Evolutionary conservation across 2,329 filamentous ascomycete species (phyloP).

Genomic region (Stemphylium lycopersici): DNA sequence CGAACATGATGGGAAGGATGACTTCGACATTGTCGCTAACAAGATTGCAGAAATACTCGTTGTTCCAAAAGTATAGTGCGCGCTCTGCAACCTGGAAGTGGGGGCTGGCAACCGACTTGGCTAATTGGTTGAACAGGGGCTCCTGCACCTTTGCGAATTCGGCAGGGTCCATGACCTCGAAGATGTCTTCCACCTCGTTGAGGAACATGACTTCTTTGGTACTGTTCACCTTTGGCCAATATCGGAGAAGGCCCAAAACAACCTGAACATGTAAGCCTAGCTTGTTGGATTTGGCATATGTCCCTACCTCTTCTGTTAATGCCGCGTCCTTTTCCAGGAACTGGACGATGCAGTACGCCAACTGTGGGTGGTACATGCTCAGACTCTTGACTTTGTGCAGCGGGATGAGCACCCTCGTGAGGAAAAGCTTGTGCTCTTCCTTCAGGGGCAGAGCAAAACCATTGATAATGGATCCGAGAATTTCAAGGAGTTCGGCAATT

Average conservation of each 20-base stretch:
- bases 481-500: conserved; percentile 94
- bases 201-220: conserved; percentile 99
- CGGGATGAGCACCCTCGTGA: conserved; percentile 89
- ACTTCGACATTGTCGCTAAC: conserved; percentile 99
- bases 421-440: conserved; percentile 97
- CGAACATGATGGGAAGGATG: conserved; percentile 99
- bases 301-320: conserved; percentile 87
- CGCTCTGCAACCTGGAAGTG: conserved; percentile 99
- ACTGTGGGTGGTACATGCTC: conserved; percentile 99
- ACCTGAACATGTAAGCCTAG: conserved; percentile 62
- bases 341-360: conserved; percentile 98
- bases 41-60: conserved; percentile 99
- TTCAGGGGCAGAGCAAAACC: conserved; percentile 96
- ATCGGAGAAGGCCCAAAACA: conserved; percentile 89
- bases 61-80: conserved; percentile 99
- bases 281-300: conserved; percentile 4
- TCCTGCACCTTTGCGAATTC: conserved; percentile 99
- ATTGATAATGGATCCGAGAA: conserved; percentile 98
- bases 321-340: conserved; percentile 98
- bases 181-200: conserved; percentile 99
- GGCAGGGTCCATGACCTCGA: conserved; percentile 98
- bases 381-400: conserved; percentile 98
- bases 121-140: conserved; percentile 93
- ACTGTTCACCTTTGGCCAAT: conserved; percentile 99
- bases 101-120: conserved; percentile 96